phyloP scores from a whole-genome alignment of 805 yeast genomes.

The Candida insectorum region DNA sequence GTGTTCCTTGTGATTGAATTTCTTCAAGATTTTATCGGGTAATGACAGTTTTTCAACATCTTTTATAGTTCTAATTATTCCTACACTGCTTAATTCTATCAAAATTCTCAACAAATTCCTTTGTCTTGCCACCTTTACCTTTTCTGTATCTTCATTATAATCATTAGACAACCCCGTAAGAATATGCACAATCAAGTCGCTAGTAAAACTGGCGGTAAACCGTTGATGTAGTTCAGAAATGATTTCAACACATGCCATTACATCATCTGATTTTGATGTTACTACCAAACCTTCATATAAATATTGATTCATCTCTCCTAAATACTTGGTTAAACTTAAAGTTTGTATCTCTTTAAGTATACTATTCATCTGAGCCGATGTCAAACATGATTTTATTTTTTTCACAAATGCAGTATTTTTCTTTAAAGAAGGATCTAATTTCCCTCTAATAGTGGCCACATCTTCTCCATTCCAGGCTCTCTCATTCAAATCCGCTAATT shows the following conservation, averaged over 20 bases:
- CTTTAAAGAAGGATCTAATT: slow-evolving; percentile 73
- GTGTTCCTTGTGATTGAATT: slow-evolving; percentile 18
- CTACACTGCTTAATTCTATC: slow-evolving; percentile 57
- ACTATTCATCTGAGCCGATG: slow-evolving; percentile 44
- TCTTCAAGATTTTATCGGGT: slow-evolving; percentile 31
- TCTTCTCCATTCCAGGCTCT: slow-evolving; percentile 53
- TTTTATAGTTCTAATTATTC: slow-evolving; percentile 47
- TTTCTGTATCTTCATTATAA: slow-evolving; percentile 44
- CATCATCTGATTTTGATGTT: slow-evolving; percentile 53
- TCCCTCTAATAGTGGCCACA: slow-evolving; percentile 16
- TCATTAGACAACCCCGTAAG: slow-evolving; percentile 23
- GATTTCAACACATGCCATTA: slow-evolving; percentile 62
- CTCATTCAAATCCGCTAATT: slow-evolving; percentile 33
- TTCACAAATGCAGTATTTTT: slow-evolving; percentile 79
- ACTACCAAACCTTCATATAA: slow-evolving; percentile 58
- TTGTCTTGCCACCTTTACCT: slow-evolving; percentile 35
- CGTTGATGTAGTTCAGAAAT: slow-evolving; percentile 76
- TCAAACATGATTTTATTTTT: slow-evolving; percentile 57
- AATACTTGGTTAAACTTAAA: slow-evolving; percentile 68
- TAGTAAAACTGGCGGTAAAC: slow-evolving; percentile 54
- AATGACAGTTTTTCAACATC: slow-evolving; percentile 44
- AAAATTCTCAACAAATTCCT: slow-evolving; percentile 48
- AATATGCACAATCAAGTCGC: slow-evolving; percentile 40
- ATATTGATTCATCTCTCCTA: slow-evolving; percentile 65
- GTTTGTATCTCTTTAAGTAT: slow-evolving; percentile 60